Base-by-base conservation (phyloP, 345 rosid species). In the Erucastrum elatum region DNA sequence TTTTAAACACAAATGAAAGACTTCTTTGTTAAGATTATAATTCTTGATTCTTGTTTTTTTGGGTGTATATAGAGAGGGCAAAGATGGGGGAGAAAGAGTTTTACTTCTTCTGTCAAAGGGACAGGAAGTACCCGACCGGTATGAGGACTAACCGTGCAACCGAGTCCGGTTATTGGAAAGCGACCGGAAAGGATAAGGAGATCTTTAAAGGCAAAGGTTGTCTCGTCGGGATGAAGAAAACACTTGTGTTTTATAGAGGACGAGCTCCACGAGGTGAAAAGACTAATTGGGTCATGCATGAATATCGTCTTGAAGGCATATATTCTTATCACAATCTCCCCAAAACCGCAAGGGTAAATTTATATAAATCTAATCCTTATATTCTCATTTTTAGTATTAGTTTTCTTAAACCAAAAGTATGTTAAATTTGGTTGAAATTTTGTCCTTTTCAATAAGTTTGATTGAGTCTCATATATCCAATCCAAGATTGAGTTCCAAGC, bases 221-320 rank as follows among this genome's bases (percentile, higher is more conserved):
- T 75, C 93, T 95, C 33, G 91, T 95, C 37, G 99, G 99, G 63
- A 95, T 95, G 99, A 95, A 95, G 90, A 95, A 95, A 86, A 95
- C 99, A 2, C 98, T 95, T 78, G 99, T 95, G 69, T 95, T 95
- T 79, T 95, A 95, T 84, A 84, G 6, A 80, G 99, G 99, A 9
- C 84, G 99, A 86, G 99, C 99, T 64, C 99, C 99, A 0, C 87
- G 84, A 83, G 99, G 99, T 62, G 98, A 90, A 83, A 95, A 95
- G 79, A 85, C 91, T 16, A 93, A 90, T 60, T 95, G 99, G 99
- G 96, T 95, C 53, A 95, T 95, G 97, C 99, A 95, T 85, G 99
- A 95, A 67, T 95, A 77, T 56, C 87, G 99, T 49, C 90, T 95
- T 41, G 97, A 95, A 75, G 99, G 97, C 83, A 91, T 90, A 85